Base-by-base conservation (phyloP, 345 rosid species). In the Rhizophora mangle region DNA sequence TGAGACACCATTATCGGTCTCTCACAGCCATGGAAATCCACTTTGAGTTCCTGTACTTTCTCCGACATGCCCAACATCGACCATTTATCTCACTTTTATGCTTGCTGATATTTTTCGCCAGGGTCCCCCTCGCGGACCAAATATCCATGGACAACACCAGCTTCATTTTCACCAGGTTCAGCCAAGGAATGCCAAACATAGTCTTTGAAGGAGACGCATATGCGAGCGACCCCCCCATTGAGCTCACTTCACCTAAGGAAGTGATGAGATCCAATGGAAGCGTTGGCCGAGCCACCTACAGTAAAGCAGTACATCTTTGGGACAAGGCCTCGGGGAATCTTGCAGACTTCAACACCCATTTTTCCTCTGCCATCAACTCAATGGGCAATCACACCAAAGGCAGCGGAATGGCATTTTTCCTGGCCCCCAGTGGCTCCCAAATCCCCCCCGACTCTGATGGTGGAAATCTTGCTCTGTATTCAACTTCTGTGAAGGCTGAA, bases 391-490 rank as follows among this genome's bases (percentile, higher is more conserved):
- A 32, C 2, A 3, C 9, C 7, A n/a, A 46, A 15, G 71, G 18
- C 43, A 53, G 59, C 2, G 76, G 76, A 36, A 11, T 72, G 22
- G 32, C 71, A 9, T 72, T 72, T 54, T 72, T 72, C 51, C 60
- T 72, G 2, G 76, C 65, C 19, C 70, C 70, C 6, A 22, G 32
- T 2, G 75, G 75, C 11, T 71, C 75, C 36, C 18, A 13, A n/a
- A 24, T 46, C 10, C 76, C 64, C 0, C 36, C 65, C n/a, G n/a
- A n/a, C n/a, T n/a, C 6, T 30, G 36, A n/a, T 1, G 65, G 71
- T 11, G 70, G 66, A 13, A 8, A 31, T 46, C 43, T 72, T 32
- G 76, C 60, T 8, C 70, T 69, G 3, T 3, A 6, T 26, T 22
- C 47, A n/a, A 6, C 37, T 27, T 9, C 26, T 15, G 3, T 16